A percentile compares a stretch with the other conserved stretches of the same genome.
Evolutionary conservation across 2,329 filamentous ascomycete genomes (phyloP).

Genomic region (Pyrenochaeta sp.): DNA sequence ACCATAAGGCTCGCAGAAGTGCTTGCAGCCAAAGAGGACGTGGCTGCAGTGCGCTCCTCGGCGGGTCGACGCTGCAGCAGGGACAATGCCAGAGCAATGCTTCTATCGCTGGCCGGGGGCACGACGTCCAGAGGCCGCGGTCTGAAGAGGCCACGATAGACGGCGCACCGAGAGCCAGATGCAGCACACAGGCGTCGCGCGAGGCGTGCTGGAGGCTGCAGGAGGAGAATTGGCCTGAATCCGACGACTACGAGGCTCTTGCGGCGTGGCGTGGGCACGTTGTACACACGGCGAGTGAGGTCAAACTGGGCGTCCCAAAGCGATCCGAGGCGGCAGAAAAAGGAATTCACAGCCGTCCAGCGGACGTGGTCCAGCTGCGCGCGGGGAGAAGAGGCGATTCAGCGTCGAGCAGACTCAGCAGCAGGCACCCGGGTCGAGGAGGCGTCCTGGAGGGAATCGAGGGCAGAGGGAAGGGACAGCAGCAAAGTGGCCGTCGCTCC

Average conservation of each 20-base stretch:
- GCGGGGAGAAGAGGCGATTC: not conserved
- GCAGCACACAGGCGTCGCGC: conserved; percentile 32
- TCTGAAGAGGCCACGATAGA: conserved; percentile 28
- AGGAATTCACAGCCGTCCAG: conserved; percentile 15
- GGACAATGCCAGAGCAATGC: conserved; percentile 23
- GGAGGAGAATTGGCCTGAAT: conserved; percentile 17
- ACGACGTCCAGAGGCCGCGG: conserved; percentile 35
- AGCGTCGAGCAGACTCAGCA: conserved; percentile 13
- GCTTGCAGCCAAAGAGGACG: conserved; percentile 37
- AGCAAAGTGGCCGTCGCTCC: conserved; percentile 18
- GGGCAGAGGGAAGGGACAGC: conserved; percentile 21
- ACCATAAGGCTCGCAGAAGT: conserved; percentile 34
- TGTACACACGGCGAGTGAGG: conserved; percentile 4
- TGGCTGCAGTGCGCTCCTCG: conserved; percentile 44
- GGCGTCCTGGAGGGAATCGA: conserved; percentile 29
- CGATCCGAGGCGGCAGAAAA: conserved; percentile 25
- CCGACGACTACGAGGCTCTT: conserved; percentile 20
- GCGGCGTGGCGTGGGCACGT: conserved; percentile 25
- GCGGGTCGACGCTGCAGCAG: conserved; percentile 22
- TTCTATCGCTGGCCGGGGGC: conserved; percentile 14
- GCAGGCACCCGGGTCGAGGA: conserved; percentile 27
- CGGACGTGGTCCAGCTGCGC: not conserved
- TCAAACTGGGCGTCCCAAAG: conserved; percentile 15
- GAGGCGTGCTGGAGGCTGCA: conserved; percentile 23
- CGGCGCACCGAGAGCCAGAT: conserved; percentile 25